Conservation (phyloP, 2,329 filamentous ascomycete species). For the Ophiostoma sp. region DNA sequence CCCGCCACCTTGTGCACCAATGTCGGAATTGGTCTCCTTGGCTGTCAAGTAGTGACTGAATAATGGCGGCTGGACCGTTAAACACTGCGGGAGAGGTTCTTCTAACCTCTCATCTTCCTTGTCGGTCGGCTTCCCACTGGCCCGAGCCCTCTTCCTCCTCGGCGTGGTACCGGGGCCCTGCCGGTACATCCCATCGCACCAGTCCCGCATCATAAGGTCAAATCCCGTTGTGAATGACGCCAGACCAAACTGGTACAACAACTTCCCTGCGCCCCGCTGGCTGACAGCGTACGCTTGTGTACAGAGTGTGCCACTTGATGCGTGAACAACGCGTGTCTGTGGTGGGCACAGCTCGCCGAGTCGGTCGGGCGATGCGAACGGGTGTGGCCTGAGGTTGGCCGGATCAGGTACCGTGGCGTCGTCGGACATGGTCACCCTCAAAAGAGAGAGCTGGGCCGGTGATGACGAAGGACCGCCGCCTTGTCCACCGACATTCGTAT, state of each 20-base stretch:
- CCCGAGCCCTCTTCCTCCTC: neutral
- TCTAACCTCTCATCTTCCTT: neutral
- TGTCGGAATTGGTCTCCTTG: conserved; percentile 34
- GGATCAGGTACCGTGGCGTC: conserved; percentile 42
- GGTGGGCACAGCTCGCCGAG: conserved; percentile 37
- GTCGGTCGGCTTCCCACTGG: neutral
- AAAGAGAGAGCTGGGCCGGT: conserved; percentile 13
- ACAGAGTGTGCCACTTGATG: conserved; percentile 44
- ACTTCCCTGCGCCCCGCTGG: conserved; percentile 44
- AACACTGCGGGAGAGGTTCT: conserved; percentile 29
- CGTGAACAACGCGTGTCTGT: conserved; percentile 49
- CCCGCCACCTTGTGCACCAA: conserved; percentile 35
- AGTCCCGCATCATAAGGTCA: conserved; percentile 49
- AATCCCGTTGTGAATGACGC: conserved; percentile 42
- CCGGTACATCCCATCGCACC: conserved; percentile 44
- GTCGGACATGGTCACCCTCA: conserved; percentile 31
- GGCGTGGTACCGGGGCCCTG: neutral
- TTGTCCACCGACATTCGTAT: neutral
- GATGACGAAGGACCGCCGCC: neutral
- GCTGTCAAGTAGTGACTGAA: conserved; percentile 35
- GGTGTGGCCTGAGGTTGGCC: conserved; percentile 39
- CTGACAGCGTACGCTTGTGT: conserved; percentile 46
- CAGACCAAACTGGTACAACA: conserved; percentile 47
- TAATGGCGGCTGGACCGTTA: conserved; percentile 37
- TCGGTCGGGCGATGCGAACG: conserved; percentile 39